Conservation (phyloP, 306 rosid species). For the Quercus rubra region DNA sequence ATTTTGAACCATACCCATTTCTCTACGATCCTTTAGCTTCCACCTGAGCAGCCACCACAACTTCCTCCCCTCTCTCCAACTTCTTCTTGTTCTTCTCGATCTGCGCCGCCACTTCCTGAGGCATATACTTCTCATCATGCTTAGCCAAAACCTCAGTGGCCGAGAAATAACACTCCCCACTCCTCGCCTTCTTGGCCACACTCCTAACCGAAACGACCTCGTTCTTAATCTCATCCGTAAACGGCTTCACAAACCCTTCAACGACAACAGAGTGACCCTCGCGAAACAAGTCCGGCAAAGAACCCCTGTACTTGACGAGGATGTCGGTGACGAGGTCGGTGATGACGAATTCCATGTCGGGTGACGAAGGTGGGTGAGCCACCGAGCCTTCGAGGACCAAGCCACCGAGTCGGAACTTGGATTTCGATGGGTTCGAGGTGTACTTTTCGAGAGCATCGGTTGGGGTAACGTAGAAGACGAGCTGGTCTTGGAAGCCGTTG, state of each 20-base stretch:
- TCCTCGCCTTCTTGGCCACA: conserved; percentile 71
- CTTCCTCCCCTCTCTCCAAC: conserved; percentile 34
- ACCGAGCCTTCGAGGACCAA: conserved; percentile 91
- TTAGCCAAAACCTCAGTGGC: conserved; percentile 88
- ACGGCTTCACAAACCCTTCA: conserved; percentile 84
- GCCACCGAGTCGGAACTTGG: conserved; percentile 85
- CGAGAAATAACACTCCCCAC: conserved; percentile 57
- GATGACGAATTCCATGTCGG: conserved; percentile 79
- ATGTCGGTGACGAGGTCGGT: conserved; percentile 88
- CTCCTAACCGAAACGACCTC: conserved; percentile 43
- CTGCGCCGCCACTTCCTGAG: conserved; percentile 71
- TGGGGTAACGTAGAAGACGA: conserved; percentile 88
- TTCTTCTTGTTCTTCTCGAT: conserved; percentile 89
- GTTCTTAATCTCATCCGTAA: conserved; percentile 57
- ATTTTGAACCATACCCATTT: conserved; percentile 27
- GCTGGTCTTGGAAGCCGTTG: conserved; percentile 67
- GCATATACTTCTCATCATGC: conserved; percentile 98
- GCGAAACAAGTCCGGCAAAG: conserved; percentile 81
- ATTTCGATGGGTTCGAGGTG: conserved; percentile 58
- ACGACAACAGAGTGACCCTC: conserved; percentile 94
- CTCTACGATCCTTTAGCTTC: conserved; percentile 30
- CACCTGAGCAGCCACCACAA: not conserved
- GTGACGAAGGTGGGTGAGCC: conserved; percentile 60
- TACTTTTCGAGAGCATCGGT: conserved; percentile 63
- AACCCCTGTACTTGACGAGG: conserved; percentile 67